Evolutionary conservation across 2,329 filamentous ascomycete species (phyloP), one percentile per base, ranked within the genome.

Genomic region (Penicillium sp.): DNA sequence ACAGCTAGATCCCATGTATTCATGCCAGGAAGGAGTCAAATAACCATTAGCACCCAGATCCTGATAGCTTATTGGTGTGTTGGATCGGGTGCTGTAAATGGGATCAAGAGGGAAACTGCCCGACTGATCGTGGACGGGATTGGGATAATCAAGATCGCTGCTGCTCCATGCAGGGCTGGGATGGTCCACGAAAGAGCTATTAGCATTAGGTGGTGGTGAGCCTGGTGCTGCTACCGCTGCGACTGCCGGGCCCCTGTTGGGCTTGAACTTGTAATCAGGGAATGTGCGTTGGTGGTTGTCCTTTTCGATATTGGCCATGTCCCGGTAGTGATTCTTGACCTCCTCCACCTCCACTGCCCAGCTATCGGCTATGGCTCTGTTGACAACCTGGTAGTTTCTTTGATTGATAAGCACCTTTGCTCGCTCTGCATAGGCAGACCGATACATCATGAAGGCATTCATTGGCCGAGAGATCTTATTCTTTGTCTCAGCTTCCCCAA

Each of bases 391-490:
- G 73, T 99, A 93, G 76, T 98, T 97, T 74, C 95, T 93, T 67
- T 95, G 87, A 14, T 85, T 80, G 66, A 90, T 91, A 81, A 88
- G 91, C 51, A 85, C 81, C 75, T 96, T 96, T 58, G 91, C 91
- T 31, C 92, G 83, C 60, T 95, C 90, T 59, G 96, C 91, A 71
- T 91, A 97, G 7, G 92, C 91, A 64, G 95, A 96, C 43, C 95
- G 89, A 74, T 99, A 99, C 50, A 99, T 81, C 89, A 99, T 96
- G 79, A 98, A 99, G 1, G 91, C 93, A 74, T 99, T 99, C 89
- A 97, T 96, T 3, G 95, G 93, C 29, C 95, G 84, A 68, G 93
- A 92, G 65, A 98, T 84, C 72, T 93, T 92, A 26, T 90, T 90
- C 35, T 86, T 79, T 67, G 88, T 91, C 66, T 85, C 83, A 44